Evolutionary conservation across 176 grass and related monocot genomes (phyloP), one percentile per base, ranked within the genome.

Genomic region (Rhipidocladum racemiflorum): DNA sequence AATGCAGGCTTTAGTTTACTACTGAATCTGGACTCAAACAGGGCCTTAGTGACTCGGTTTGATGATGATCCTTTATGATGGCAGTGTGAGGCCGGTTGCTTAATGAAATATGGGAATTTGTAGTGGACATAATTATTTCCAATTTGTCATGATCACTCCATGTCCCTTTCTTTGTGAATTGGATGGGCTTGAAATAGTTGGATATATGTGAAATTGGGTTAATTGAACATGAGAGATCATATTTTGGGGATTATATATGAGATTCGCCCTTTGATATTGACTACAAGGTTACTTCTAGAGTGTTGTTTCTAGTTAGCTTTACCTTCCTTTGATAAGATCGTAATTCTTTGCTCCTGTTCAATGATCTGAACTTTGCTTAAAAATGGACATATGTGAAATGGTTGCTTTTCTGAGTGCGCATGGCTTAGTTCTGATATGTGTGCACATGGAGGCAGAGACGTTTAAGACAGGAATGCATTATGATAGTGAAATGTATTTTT

Each of bases 151-250:
- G 30, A 30, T n/a, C n/a, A n/a, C 30, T 14, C 5, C 36, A 39
- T 66, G 9, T 11, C 60, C 5, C 76, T 72, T 56, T 60, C 11
- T 74, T 68, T 29, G 59, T 80, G 17, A 48, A 80, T 39, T 65
- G 23, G 38, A 67, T 74, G 59, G 38, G 28, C 15, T 68, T 57
- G 68, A 60, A 67, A 62, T 53, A 38, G 44, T 51, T 83, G 65
- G 56, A 71, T 70, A 62, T 29, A 21, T 36, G 50, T 70, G 12
- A 39, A 70, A 48, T 13, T 3, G 20, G 45, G 8, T 36, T 20
- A 74, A 32, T 0, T 66, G 29, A 23, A 24, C 39, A 43, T 2
- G 29, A 74, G 44, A 59, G 6, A 21, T 9, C 20, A 2, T 30
- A 36, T 27, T 68, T 39, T 69, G 16, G n/a, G 5, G 74, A 61